Evolutionary conservation across 2,329 filamentous ascomycete species (phyloP).

Genomic region (Fusarium mexicanum): DNA sequence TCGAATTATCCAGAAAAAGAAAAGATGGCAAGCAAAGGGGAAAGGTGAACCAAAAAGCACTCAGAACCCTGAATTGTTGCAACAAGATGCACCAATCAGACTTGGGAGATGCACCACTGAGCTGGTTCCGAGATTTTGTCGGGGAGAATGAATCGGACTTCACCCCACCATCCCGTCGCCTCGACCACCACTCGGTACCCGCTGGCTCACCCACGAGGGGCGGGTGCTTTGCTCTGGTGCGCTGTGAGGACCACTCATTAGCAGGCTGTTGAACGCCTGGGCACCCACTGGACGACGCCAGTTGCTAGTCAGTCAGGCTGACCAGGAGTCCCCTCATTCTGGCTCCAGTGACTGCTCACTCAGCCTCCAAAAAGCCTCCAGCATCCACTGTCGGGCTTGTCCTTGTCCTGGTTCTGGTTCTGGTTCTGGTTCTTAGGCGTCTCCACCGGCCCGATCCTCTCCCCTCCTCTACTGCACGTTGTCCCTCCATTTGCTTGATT

Average conservation of each 20-base stretch:
- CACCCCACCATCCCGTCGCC: slow-evolving; percentile 28
- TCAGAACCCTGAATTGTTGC: slow-evolving; percentile 27
- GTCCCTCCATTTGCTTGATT: slow-evolving; percentile 40
- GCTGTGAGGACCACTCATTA: slow-evolving; percentile 32
- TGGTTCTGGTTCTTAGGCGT: slow-evolving; percentile 19
- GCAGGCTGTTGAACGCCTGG: slow-evolving; percentile 34
- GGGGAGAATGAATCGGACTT: slow-evolving; percentile 37
- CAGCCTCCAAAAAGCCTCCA: slow-evolving; percentile 30
- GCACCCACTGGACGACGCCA: slow-evolving; percentile 33
- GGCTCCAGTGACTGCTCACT: slow-evolving; percentile 18
- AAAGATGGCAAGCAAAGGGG: slow-evolving; percentile 10
- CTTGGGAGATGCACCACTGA: slow-evolving; percentile 31
- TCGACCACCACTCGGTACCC: slow-evolving; percentile 32
- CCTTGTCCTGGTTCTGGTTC: slow-evolving; percentile 33
- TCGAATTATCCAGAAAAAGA: slow-evolving; percentile 28
- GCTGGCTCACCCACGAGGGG: slow-evolving; percentile 35
- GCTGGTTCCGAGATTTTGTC: slow-evolving; percentile 44
- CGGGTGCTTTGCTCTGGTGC: slow-evolving; percentile 23
- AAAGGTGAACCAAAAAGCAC: slow-evolving; percentile 26
- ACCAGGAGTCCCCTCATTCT: slow-evolving; percentile 32
- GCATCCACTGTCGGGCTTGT: slow-evolving; percentile 24
- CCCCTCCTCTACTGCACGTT: slow-evolving; percentile 33
- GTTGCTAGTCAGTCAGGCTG: slow-evolving; percentile 39
- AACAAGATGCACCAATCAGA: slow-evolving; percentile 33
- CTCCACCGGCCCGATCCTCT: slow-evolving; percentile 40